Base-by-base conservation (phyloP, 345 rosid genomes). In the Syzygium aromaticum region DNA sequence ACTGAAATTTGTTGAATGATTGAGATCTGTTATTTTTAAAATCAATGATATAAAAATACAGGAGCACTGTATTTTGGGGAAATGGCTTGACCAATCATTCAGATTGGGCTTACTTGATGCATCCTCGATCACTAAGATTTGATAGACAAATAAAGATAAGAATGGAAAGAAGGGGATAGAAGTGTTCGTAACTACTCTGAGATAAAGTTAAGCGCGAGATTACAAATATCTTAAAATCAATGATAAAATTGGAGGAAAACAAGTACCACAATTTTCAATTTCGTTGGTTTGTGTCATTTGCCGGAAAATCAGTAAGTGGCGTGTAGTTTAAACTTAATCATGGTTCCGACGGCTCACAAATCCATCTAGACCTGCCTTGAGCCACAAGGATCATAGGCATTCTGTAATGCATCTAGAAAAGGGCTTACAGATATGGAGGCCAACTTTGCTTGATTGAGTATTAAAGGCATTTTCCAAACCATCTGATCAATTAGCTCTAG, bases 251-350 rank as follows among this genome's bases (percentile, higher is more conserved):
- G 6, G 43, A 1, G 11, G 16, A 30, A 64, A 8, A 16, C 16
- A 30, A 64, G 22, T 1, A 4, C 6, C 21, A 16, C 1, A 8
- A 1, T 11, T 64, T 30, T 30, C 43, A 15, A 7, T 28, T 63
- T 8, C 7, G 3, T 2, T 30, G 19, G 1, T 5, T 30, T 16
- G 43, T 0, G 1, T 16, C 77, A 30, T 64, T 30, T 8, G 17
- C 1, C 1, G 0, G 8, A 64, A 64, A 30, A 30, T 1, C 23
- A 30, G 8, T 8, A 30, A 1, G 21, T 5, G 1, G 1, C 1
- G 2, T 16, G 43, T 30, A 22, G 21, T 28, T 63, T 15, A 15
- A 40, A 3, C 77, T 28, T 64, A 5, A 14, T 64, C 21, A 28
- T 28, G 4, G 1, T 5, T 15, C 2, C 0, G 2, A 3, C 0